Evolutionary conservation across 2,329 filamentous ascomycete species (phyloP), one percentile per base, ranked within the genome.

Genomic region (Fonsecaea multimorphosa): DNA sequence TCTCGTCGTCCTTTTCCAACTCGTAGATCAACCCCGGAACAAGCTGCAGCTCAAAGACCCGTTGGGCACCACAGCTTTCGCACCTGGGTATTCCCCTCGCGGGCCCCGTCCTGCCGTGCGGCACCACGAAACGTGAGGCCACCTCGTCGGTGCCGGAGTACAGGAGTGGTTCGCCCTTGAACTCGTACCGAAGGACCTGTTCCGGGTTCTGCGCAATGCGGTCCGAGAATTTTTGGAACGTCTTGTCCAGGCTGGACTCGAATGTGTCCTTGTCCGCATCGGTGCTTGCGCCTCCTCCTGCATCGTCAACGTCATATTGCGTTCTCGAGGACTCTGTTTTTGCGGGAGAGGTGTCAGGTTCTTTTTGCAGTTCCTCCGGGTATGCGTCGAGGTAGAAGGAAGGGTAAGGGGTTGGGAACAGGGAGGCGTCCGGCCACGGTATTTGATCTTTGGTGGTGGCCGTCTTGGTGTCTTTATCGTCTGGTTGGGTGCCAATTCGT

Each of bases 1-100:
- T 49, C 44, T 60, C 58, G 78, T 80, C 76, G 49, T 93, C 91
- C 9, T 86, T 86, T 81, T 98, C 95, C 61, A 98, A 82, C 82
- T 96, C 91, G 32, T 88, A 87, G 73, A 99, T 99, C 2, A 93
- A 89, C 75, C 96, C 91, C 46, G 95, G 95, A 71, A 90, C 93
- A 70, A 99, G 82, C 82, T 99, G 95, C 65, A 97, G 83, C 83
- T 99, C 95, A 76, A 98, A 98, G 14, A 90, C 87, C 68, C 94
- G 87, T 57, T 85, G 82, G 0, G 84, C 86, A 8, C 91, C 90
- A 78, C 95, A 99, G 72, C 87, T 90, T 31, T 79, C 80, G 76
- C 95, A 99, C 9, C 87, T 81, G 1, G 94, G 93, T 31, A 97
- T 87, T 1, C 85, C 71, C 55, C 65, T 71, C 22, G 66, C 55